Base-by-base conservation (phyloP, 768 basidiomycete genomes). In the Saitozyma sp. region DNA sequence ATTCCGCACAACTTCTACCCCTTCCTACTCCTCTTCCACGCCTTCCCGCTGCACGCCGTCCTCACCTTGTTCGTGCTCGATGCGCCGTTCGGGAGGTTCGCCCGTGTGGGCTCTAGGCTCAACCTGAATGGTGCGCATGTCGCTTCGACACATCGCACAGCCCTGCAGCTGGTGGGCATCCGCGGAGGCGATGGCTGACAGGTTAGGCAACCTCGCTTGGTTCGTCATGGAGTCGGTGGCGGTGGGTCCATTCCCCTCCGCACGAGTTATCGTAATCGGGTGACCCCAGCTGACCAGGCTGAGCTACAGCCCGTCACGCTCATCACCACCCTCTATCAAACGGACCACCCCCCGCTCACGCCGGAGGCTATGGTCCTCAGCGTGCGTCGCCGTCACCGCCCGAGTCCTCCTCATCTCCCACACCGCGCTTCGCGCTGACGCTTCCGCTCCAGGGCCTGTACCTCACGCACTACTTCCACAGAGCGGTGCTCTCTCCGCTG, bases 21-120 rank as follows among this genome's bases (percentile, higher is more conserved):
- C 6, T 39, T 64, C 3, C 50, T 77, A n/a, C 43, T 64, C 3
- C 50, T 69, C 10, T 78, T 68, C 54, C 77, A 78, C 57, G 40
- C 71, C 45, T 76, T 78, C 55, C 77, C 77, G 7, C 58, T 78
- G 6, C 77, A 78, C 55, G 62, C 68, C 16, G 75, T 75, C 6
- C 50, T 74, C n/a, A 78, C 77, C 9, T 58, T 74, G 10, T 82
- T 88, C 65, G 43, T 86, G 55, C 73, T 90, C 55, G 82, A 92
- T 73, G 91, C 90, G 0, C 89, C 89, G 0, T 91, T 91, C 76
- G 92, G 92, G 9, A 84, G 89, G 0, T 92, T 92, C 74, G 78
- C 86, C 0, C 64, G 76, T 48, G 59, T 50, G 16, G 66, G 61
- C 62, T 65, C 84, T 38, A 84, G 82, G 59, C 79, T 87, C 64